A percentile compares a stretch with the other conserved stretches of the same genome.
Evolutionary conservation across 1,139 yeast genomes (phyloP).

Genomic region (Pichia kudriavzevii): DNA sequence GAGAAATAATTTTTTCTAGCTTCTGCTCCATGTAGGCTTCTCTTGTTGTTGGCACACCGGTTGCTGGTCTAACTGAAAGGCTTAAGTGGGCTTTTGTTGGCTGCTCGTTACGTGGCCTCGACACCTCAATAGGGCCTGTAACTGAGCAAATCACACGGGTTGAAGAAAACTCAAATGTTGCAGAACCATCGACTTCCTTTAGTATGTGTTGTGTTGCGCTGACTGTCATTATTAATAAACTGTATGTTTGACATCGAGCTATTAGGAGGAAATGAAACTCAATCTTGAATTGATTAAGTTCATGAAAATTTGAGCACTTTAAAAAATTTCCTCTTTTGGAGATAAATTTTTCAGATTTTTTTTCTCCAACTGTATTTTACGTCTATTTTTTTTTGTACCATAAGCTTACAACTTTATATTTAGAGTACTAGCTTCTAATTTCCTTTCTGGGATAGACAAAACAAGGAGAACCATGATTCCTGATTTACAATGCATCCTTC

Average conservation of each 20-base stretch:
- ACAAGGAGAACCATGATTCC: conserved; percentile 6
- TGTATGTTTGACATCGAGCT: background rate
- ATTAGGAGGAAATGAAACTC: background rate
- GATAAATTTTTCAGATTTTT: background rate
- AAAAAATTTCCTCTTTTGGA: background rate
- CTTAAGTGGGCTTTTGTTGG: conserved; percentile 77
- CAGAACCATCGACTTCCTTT: conserved; percentile 72
- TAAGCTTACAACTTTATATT: background rate
- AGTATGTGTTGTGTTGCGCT: conserved; percentile 26
- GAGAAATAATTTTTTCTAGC: conserved; percentile 52
- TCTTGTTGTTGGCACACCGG: conserved; percentile 69
- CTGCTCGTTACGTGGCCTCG: conserved; percentile 68
- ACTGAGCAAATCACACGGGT: conserved; percentile 69
- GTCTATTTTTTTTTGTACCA: background rate
- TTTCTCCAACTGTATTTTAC: background rate
- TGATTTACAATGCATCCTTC: conserved; percentile 14
- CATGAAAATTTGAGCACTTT: conserved; percentile 2
- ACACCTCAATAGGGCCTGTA: conserved; percentile 84
- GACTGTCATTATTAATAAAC: conserved; percentile 6
- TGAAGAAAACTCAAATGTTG: conserved; percentile 42
- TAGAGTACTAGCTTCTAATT: background rate
- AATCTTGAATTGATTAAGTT: background rate
- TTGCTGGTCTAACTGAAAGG: conserved; percentile 70
- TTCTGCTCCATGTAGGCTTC: conserved; percentile 73
- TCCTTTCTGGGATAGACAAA: background rate